Conservation (phyloP, 495 filamentous ascomycete genomes). For the Haplographium delicatum region DNA sequence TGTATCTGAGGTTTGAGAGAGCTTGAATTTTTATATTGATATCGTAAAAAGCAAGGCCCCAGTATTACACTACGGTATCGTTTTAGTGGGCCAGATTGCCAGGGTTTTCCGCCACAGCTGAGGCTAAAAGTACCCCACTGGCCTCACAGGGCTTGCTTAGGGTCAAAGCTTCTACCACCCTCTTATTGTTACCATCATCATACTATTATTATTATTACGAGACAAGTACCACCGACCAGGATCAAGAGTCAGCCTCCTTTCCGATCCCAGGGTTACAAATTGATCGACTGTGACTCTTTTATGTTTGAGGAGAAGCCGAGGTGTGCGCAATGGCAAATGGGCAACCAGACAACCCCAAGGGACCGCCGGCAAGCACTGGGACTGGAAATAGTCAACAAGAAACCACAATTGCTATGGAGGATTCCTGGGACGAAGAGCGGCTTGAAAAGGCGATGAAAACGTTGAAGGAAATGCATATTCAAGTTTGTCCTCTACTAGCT, state of each 20-base stretch:
- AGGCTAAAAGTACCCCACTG: no score
- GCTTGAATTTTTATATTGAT: no score
- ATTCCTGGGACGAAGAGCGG: constrained; percentile 25
- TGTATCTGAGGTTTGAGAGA: no score
- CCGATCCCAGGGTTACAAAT: not conserved
- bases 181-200: no score
- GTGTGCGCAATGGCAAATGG: not conserved
- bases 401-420: constrained; percentile 2
- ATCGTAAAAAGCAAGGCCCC: no score
- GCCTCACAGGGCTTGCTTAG: no score
- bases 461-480: constrained; percentile 28
- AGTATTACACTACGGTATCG: no score
- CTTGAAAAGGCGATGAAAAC: constrained; percentile 22
- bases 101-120: no score
- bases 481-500: constrained; percentile 11
- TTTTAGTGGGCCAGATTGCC: no score
- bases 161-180: no score
- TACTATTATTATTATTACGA: not conserved
- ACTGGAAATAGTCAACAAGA: not conserved
- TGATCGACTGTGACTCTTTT: not conserved
- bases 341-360: not conserved
- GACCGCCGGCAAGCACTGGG: not conserved
- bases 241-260: not conserved
- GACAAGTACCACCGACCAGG: not conserved
- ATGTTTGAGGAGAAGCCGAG: not conserved